phyloP scores from a whole-genome alignment of 805 yeast species.

The Candida sithepensis region DNA sequence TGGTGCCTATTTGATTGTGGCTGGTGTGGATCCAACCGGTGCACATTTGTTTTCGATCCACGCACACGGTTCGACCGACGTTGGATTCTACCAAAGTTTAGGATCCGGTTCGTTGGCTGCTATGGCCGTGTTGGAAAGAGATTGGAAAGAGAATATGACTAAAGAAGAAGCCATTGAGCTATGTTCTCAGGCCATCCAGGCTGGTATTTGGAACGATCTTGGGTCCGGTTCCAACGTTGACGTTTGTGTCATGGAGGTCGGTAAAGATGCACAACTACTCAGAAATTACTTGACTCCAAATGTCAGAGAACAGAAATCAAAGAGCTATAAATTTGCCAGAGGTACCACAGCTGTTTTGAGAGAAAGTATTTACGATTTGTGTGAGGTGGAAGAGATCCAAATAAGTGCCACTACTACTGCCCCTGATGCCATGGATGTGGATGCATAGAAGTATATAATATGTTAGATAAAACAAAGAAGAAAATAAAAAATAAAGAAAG shows the following conservation, averaged over 20 bases:
- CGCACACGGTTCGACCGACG: conserved; percentile 97
- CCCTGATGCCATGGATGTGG: conserved; percentile 51
- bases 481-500: too few species aligned
- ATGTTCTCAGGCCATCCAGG: conserved; percentile 89
- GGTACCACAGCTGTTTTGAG: conserved; percentile 91
- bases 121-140: conserved; percentile 91
- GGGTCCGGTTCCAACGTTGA: conserved; percentile 99
- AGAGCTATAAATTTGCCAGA: conserved; percentile 78
- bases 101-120: conserved; percentile 99
- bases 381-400: conserved; percentile 48
- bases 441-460: conserved; percentile 20
- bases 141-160: conserved; percentile 75
- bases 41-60: conserved; percentile 89
- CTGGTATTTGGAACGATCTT: conserved; percentile 98
- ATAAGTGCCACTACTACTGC: conserved; percentile 29
- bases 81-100: conserved; percentile 86
- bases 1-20: conserved; percentile 97
- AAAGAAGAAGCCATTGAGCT: conserved; percentile 89
- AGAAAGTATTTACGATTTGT: conserved; percentile 60
- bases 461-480: background rate
- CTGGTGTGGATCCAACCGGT: conserved; percentile 96
- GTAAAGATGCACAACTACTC: conserved; percentile 78
- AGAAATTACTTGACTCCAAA: conserved; percentile 93
- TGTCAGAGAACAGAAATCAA: conserved; percentile 75
- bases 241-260: conserved; percentile 92